These are phyloP conservation scores for Hirsutella rhossiliensis DNA, from an alignment of 2,329 filamentous ascomycete species.

Conservation along the genomic window DNA sequence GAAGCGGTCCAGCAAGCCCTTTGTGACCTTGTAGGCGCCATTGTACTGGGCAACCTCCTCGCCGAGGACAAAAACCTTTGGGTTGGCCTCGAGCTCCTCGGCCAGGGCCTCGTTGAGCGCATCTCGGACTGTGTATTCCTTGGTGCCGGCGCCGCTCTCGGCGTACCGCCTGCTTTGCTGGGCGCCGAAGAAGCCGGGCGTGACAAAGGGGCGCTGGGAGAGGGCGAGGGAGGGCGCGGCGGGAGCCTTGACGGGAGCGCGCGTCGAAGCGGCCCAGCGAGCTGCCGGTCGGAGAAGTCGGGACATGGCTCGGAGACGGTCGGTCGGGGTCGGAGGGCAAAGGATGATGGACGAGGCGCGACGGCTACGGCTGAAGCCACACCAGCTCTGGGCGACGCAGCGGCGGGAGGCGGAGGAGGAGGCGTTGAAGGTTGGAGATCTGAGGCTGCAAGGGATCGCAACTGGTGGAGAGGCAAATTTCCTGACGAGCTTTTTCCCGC, in stretches of 20 bases:
- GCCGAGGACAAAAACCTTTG: slow-evolving; percentile 90
- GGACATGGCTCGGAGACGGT: slow-evolving; percentile 26
- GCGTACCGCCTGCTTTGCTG: slow-evolving; percentile 43
- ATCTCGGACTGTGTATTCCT: slow-evolving; percentile 95
- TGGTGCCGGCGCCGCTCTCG: slow-evolving; percentile 46
- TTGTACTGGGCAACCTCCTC: slow-evolving; percentile 99
- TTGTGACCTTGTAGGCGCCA: slow-evolving; percentile 99
- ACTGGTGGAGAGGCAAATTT: slow-evolving; percentile 9
- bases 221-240: slow-evolving; percentile 22
- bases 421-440: background rate
- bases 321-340: background rate
- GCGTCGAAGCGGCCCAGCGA: slow-evolving; percentile 33
- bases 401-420: background rate
- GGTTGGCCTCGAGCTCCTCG: slow-evolving; percentile 89
- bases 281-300: slow-evolving; percentile 38
- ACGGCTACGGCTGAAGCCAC: slow-evolving; percentile 5
- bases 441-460: background rate
- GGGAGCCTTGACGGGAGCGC: slow-evolving; percentile 20
- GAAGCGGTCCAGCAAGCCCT: slow-evolving; percentile 92
- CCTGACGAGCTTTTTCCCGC: slow-evolving; percentile 1
- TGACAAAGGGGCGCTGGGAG: slow-evolving; percentile 7
- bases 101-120: slow-evolving; percentile 95
- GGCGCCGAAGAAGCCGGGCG: slow-evolving; percentile 25
- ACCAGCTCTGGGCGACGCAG: slow-evolving; percentile 6
- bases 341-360: background rate